Evolutionary conservation across 2,329 filamentous ascomycete species (phyloP).

Genomic region (Arthrobotrys sphaeroides): DNA sequence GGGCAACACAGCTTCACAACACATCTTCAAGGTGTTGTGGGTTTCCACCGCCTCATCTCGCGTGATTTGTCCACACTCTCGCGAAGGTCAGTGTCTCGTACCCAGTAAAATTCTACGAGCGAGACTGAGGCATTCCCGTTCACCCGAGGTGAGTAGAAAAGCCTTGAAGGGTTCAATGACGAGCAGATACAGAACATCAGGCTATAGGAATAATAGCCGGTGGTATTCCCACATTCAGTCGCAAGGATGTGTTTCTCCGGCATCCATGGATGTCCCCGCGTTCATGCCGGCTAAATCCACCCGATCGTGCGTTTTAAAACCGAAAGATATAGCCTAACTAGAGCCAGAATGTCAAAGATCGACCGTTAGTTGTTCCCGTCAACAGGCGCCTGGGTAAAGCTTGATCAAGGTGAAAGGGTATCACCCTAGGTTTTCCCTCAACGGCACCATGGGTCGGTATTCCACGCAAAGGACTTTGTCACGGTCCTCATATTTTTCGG

Average conservation of each 20-base stretch:
- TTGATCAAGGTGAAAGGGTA: neutral
- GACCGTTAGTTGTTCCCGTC: neutral
- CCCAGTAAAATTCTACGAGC: no score
- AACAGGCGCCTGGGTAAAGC: slow-evolving; percentile 2
- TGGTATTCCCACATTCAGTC: neutral
- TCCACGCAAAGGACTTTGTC: no score
- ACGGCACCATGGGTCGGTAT: neutral
- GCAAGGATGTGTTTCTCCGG: slow-evolving; percentile 2
- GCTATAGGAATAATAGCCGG: slow-evolving; percentile 1
- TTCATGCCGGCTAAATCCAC: slow-evolving; percentile 8
- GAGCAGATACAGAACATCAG: no score
- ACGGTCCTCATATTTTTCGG: no score
- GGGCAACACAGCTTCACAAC: no score
- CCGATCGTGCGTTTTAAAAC: slow-evolving; percentile 19
- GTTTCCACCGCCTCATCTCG: no score
- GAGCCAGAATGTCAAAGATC: neutral
- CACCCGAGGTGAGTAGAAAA: neutral
- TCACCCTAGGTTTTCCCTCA: neutral
- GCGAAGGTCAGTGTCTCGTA: no score
- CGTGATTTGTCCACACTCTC: no score
- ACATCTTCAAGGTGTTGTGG: no score
- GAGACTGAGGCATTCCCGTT: slow-evolving; percentile 5
- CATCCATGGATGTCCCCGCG: neutral
- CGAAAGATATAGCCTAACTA: slow-evolving; percentile 6
- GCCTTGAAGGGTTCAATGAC: no score